These are phyloP conservation scores for Peniophora sp. DNA, from an alignment of 1,284 basidiomycete species.

Conservation along the genomic window DNA sequence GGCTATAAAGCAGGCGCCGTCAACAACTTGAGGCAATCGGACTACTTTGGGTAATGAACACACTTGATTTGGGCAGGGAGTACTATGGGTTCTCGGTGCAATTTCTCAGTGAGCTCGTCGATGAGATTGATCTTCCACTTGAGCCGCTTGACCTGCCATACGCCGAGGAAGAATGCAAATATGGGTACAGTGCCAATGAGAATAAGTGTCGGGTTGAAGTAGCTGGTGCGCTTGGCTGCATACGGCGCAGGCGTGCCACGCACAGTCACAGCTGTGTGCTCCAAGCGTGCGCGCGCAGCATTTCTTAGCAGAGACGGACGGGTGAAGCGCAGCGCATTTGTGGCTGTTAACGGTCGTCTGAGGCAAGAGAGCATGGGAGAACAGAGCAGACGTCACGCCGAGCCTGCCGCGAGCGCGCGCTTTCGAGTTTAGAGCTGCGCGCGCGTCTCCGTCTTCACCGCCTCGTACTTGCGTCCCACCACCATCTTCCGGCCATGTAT, in stretches of 20 bases:
- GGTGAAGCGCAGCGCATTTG: no score
- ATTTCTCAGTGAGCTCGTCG: slow-evolving; percentile 90
- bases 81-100: slow-evolving; percentile 71
- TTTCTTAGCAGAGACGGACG: no score
- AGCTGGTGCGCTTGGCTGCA: slow-evolving; percentile 46
- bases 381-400: no score
- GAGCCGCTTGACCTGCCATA: slow-evolving; percentile 89
- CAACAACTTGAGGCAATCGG: slow-evolving; percentile 5
- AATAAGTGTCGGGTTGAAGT: slow-evolving; percentile 67
- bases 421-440: no score
- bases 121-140: slow-evolving; percentile 95
- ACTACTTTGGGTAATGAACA: slow-evolving; percentile 25
- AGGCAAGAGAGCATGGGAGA: no score
- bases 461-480: no score
- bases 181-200: slow-evolving; percentile 84
- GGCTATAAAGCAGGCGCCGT: slow-evolving; percentile 21
- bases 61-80: slow-evolving; percentile 89
- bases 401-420: no score
- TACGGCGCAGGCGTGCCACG: slow-evolving; percentile 22
- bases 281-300: no score
- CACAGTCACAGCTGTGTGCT: no score
- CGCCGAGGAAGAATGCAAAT: slow-evolving; percentile 86
- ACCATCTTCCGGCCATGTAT: slow-evolving; percentile 2
- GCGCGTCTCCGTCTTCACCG: no score
- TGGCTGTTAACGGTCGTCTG: no score